Evolutionary conservation across 179 eudicot species (phyloP).

Genomic region (Spinacia oleracea): DNA sequence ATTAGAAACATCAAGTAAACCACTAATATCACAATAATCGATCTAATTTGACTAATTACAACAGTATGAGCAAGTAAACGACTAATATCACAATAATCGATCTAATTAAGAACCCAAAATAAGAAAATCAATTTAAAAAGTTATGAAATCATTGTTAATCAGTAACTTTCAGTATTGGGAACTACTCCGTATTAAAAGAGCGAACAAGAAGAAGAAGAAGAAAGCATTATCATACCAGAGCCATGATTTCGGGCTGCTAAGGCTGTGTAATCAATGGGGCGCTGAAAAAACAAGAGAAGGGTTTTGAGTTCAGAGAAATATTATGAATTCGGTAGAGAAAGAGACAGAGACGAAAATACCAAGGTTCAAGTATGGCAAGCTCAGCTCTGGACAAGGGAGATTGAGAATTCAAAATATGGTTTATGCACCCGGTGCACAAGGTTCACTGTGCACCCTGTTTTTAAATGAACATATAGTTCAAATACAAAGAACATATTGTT

Average conservation of each 20-base stretch:
- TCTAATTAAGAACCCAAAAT: neutral
- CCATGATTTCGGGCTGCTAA: slow-evolving; percentile 4
- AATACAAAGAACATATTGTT: too few species aligned
- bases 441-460: too few species aligned
- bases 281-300: neutral
- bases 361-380: neutral
- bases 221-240: slow-evolving; percentile 2
- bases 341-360: neutral
- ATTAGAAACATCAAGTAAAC: neutral
- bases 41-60: neutral
- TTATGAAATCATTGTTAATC: neutral
- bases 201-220: neutral
- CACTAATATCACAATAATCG: neutral
- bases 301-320: neutral
- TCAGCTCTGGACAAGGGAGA: neutral
- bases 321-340: neutral
- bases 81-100: neutral
- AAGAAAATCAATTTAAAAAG: neutral
- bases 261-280: neutral
- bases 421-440: too few species aligned
- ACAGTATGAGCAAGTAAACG: neutral
- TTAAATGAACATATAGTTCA: too few species aligned
- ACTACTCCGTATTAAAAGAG: neutral
- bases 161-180: neutral
- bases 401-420: too few species aligned